phyloP scores from a whole-genome alignment of 2,329 filamentous ascomycete genomes.

The Colletotrichum spinosum region DNA sequence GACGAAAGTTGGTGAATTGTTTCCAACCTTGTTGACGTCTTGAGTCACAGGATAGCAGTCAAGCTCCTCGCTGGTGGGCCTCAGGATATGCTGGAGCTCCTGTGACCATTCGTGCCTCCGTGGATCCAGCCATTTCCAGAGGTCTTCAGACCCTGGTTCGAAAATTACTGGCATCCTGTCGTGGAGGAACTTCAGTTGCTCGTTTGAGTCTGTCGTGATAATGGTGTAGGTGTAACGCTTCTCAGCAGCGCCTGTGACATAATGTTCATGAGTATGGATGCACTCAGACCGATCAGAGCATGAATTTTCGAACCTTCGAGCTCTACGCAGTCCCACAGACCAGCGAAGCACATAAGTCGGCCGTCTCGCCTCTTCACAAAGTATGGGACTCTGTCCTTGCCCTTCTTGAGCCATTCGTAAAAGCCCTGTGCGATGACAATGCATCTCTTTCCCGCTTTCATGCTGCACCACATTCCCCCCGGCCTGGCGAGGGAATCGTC shows the following conservation, averaged over 20 bases:
- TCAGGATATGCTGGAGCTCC: conserved; percentile 83
- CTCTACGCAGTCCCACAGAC: conserved; percentile 88
- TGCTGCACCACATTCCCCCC: conserved; percentile 88
- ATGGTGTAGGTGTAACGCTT: conserved; percentile 91
- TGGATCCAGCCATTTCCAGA: conserved; percentile 85
- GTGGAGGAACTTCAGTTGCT: conserved; percentile 87
- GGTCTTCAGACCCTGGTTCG: conserved; percentile 76
- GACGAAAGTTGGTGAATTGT: conserved; percentile 86
- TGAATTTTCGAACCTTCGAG: conserved; percentile 72
- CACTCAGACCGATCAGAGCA: not conserved
- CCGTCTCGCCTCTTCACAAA: conserved; percentile 86
- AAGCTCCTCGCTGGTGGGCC: conserved; percentile 81
- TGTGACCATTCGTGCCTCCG: conserved; percentile 76
- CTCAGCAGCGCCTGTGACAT: conserved; percentile 63
- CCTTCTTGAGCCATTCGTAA: conserved; percentile 94
- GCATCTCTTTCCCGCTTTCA: conserved; percentile 92
- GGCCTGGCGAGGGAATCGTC: conserved; percentile 84
- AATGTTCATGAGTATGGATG: not conserved
- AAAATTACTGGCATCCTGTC: conserved; percentile 96
- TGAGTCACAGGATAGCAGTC: conserved; percentile 88
- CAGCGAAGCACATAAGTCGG: conserved; percentile 87
- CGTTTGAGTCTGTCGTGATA: conserved; percentile 89
- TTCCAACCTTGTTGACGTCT: conserved; percentile 94
- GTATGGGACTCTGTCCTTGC: conserved; percentile 85
- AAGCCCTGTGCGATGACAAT: conserved; percentile 92